Base-by-base conservation (phyloP, 306 rosid species). In the Astragalus glycyphyllos region DNA sequence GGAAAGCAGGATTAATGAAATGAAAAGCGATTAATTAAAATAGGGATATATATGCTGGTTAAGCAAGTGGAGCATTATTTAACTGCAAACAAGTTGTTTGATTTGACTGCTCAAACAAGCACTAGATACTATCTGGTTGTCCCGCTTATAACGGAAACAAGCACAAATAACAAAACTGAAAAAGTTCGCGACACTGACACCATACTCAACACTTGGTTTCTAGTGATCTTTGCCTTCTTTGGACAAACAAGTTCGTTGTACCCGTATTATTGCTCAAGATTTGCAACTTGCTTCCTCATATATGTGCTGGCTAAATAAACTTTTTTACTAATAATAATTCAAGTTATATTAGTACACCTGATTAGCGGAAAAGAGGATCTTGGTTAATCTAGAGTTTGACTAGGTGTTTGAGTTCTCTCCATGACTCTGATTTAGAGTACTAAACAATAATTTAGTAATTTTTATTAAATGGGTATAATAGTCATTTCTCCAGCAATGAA, bases 61-160 rank as follows among this genome's bases (percentile, higher is more conserved):
- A 58, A 41, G 62, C 75, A 76, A 68, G 73, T 56, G 32, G 20
- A 14, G 10, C 64, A 41, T 49, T 69, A 60, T 62, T 77, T 45
- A 70, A 45, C 1, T 47, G 15, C 69, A 59, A 72, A 11, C 69
- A 59, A 72, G 49, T 70, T 57, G 45, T 20, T 42, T 15, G 9
- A 23, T 55, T 41, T 68, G 32, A 14, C 55, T 42, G 64, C 53
- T 34, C 51, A 34, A 58, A n/a, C n/a, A n/a, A n/a, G n/a, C 58
- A 11, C 68, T 58, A 58, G 58, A 58, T 71, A 31, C 49, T 71
- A 20, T 2, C 68, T 41, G 14, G 65, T 12, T 56, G 41, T 6
- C 29, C 17, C 12, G 13, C 56, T 8, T 8, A 49, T 23, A 44
- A 44, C 4, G 69, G 55, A 11, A 38, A 64, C 26, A 35, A 42